phyloP scores from a whole-genome alignment of 2,329 filamentous ascomycete species.

The Aspergillus hiratsukae region DNA sequence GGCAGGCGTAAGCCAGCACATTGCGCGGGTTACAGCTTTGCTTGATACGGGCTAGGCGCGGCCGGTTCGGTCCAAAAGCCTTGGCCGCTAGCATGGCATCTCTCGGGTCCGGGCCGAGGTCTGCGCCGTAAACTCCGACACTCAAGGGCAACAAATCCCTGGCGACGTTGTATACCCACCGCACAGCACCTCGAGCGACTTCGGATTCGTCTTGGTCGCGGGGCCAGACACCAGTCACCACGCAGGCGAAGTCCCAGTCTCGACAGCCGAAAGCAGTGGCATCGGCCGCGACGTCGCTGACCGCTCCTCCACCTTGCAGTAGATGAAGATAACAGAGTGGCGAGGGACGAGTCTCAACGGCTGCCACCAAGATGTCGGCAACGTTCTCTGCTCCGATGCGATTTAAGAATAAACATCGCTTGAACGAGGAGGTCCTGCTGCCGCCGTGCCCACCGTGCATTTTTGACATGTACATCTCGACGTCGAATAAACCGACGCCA shows the following conservation, averaged over 20 bases:
- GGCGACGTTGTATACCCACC: constrained; percentile 56
- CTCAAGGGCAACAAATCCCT: constrained; percentile 47
- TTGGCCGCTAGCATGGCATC: constrained; percentile 48
- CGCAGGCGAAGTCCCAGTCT: constrained; percentile 61
- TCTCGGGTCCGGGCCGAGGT: constrained; percentile 60
- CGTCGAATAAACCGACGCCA: constrained; percentile 50
- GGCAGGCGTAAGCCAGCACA: constrained; percentile 54
- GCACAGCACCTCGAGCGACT: constrained; percentile 33
- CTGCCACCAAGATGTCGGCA: constrained; percentile 37
- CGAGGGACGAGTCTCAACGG: constrained; percentile 48
- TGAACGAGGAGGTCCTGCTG: constrained; percentile 61
- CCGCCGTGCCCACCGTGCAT: constrained; percentile 54
- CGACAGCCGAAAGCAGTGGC: constrained; percentile 59
- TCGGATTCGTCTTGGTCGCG: constrained; percentile 49
- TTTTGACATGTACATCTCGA: constrained; percentile 50
- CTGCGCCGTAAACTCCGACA: constrained; percentile 54
- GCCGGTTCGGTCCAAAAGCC: constrained; percentile 55
- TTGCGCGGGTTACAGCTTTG: constrained; percentile 44
- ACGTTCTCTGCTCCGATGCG: constrained; percentile 37
- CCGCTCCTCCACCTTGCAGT: constrained; percentile 54
- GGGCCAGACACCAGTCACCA: constrained; percentile 59
- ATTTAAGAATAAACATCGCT: constrained; percentile 59
- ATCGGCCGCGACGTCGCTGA: constrained; percentile 42
- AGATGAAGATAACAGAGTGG: constrained; percentile 60
- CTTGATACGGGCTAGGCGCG: constrained; percentile 52